phyloP scores from a whole-genome alignment of 441 rosid species.

The Arabidopsis hybrid region DNA sequence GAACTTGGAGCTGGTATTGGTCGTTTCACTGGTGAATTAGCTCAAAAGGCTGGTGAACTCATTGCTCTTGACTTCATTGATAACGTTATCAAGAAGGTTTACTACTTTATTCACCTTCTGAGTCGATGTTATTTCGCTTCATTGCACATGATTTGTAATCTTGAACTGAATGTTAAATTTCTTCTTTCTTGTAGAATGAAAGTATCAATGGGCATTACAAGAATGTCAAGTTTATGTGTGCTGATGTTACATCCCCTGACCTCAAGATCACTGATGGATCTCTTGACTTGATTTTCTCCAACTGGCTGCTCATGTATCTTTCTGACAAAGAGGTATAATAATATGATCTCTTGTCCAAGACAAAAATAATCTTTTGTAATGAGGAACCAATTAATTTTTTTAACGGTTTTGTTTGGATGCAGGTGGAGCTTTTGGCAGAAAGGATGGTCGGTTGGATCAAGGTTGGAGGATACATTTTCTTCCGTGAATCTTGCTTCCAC shows the following conservation, averaged over 20 bases:
- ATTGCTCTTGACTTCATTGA: slow-evolving; percentile 92
- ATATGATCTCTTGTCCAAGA: background rate
- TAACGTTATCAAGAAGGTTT: slow-evolving; percentile 81
- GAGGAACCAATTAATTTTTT: background rate
- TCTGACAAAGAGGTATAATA: slow-evolving; percentile 82
- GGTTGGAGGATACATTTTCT: slow-evolving; percentile 89
- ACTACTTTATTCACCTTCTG: slow-evolving; percentile 25
- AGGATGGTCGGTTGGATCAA: slow-evolving; percentile 89
- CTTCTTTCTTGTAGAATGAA: slow-evolving; percentile 66
- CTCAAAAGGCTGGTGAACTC: slow-evolving; percentile 79
- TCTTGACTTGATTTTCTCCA: slow-evolving; percentile 86
- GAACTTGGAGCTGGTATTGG: slow-evolving; percentile 98
- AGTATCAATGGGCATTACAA: slow-evolving; percentile 77
- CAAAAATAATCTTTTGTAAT: background rate
- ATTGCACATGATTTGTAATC: background rate
- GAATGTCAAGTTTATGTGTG: slow-evolving; percentile 88
- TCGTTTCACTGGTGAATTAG: slow-evolving; percentile 92
- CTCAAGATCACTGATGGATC: slow-evolving; percentile 72
- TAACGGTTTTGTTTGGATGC: slow-evolving; percentile 21
- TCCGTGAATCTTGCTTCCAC: slow-evolving; percentile 97
- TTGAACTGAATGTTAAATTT: slow-evolving; percentile 10
- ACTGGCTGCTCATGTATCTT: slow-evolving; percentile 98
- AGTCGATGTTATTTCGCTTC: background rate
- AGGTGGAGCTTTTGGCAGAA: slow-evolving; percentile 81
- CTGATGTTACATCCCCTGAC: slow-evolving; percentile 87